These are phyloP conservation scores for Leishmania major DNA, from an alignment of 208 protist species.

Conservation along the genomic window DNA sequence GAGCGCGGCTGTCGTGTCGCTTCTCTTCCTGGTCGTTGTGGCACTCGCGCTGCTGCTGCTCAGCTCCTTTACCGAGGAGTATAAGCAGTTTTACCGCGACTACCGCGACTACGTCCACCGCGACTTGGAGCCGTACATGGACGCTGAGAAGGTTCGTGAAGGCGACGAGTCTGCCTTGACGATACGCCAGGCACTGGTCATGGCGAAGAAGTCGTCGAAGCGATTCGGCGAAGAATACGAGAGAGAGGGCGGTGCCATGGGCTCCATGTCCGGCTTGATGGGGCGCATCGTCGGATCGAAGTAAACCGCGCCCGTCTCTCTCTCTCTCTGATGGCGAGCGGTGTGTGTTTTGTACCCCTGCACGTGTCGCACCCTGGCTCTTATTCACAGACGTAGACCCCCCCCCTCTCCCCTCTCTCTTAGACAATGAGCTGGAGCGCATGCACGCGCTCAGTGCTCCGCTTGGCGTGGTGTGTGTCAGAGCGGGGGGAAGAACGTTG, in stretches of 20 bases:
- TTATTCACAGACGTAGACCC: not conserved
- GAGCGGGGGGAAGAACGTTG: not conserved
- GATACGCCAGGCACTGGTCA: constrained; percentile 45
- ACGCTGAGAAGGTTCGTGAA: constrained; percentile 27
- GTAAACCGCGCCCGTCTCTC: constrained; percentile 5
- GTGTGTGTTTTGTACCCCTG: not conserved
- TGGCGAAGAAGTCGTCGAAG: constrained; percentile 69
- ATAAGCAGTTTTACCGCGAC: constrained; percentile 31
- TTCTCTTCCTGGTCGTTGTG: constrained; percentile 31
- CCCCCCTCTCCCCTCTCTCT: not conserved
- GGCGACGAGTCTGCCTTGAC: constrained; percentile 29
- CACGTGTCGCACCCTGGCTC: not conserved
- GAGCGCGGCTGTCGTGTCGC: constrained; percentile 31
- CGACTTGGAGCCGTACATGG: constrained; percentile 48
- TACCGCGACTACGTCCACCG: constrained; percentile 33
- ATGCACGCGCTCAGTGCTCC: not conserved
- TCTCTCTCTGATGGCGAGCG: not conserved
- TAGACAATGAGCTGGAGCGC: not conserved
- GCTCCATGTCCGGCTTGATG: constrained; percentile 26
- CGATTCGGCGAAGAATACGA: constrained; percentile 55
- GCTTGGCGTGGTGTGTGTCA: not conserved
- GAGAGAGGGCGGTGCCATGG: constrained; percentile 41
- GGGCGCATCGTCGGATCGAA: constrained; percentile 9
- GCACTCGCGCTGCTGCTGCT: constrained; percentile 49
- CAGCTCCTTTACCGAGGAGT: constrained; percentile 40